phyloP scores from a whole-genome alignment of 768 basidiomycete species.

The Termitomyces titanicus region DNA sequence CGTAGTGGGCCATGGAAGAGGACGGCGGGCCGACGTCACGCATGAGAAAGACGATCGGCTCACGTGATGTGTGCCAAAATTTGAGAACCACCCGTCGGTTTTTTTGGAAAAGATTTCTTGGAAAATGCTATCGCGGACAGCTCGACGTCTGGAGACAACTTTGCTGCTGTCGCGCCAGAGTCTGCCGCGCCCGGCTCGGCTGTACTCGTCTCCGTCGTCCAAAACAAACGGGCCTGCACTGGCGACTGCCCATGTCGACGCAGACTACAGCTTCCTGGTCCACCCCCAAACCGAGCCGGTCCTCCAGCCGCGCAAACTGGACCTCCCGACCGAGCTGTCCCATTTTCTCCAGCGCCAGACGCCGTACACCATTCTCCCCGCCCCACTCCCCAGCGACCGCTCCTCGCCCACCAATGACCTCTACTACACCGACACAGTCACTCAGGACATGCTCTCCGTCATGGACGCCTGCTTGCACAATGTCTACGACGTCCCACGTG shows the following conservation, averaged over 20 bases:
- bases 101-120: slow-evolving; percentile 13
- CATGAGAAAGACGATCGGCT: too few species aligned
- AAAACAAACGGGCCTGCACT: slow-evolving; percentile 49
- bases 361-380: slow-evolving; percentile 58
- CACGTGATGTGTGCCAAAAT: not conserved
- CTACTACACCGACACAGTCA: slow-evolving; percentile 61
- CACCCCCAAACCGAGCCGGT: slow-evolving; percentile 9
- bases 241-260: slow-evolving; percentile 34
- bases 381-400: slow-evolving; percentile 56
- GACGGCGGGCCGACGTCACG: too few species aligned
- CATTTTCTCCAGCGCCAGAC: slow-evolving; percentile 45
- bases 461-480: slow-evolving; percentile 83
- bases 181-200: slow-evolving; percentile 66
- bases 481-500: slow-evolving; percentile 72
- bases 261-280: slow-evolving; percentile 34
- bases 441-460: slow-evolving; percentile 69
- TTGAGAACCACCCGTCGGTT: not conserved
- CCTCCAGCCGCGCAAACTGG: not conserved
- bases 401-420: slow-evolving; percentile 37
- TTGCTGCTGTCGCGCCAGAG: slow-evolving; percentile 61
- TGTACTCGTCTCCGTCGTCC: slow-evolving; percentile 67
- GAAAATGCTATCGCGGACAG: slow-evolving; percentile 38
- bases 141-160: slow-evolving; percentile 38
- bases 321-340: slow-evolving; percentile 36
- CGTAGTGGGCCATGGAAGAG: too few species aligned